phyloP scores from a whole-genome alignment of 164 flowering plant species.

The Chloranthus sessilifolius region DNA sequence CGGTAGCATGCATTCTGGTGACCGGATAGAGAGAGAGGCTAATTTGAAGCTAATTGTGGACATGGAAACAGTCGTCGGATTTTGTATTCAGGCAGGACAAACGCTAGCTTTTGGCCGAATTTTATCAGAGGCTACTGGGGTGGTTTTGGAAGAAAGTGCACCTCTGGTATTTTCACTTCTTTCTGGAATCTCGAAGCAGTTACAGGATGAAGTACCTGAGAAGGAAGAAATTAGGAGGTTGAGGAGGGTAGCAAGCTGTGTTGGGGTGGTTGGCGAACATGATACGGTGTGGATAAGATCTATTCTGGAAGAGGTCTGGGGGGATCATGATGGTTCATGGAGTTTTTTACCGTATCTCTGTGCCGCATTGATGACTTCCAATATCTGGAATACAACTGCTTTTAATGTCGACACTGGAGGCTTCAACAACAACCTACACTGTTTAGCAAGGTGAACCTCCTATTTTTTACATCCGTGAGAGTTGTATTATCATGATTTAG shows the following conservation, averaged over 20 bases:
- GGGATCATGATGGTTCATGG: conserved; percentile 91
- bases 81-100: conserved; percentile 92
- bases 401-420: conserved; percentile 87
- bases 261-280: conserved; percentile 58
- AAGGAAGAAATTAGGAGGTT: conserved; percentile 73
- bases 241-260: conserved; percentile 63
- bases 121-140: conserved; percentile 80
- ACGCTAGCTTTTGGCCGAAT: conserved; percentile 78
- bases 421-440: conserved; percentile 88
- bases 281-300: conserved; percentile 86
- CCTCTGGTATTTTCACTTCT: conserved; percentile 76
- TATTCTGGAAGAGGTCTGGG: conserved; percentile 73
- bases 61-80: conserved; percentile 83
- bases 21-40: conserved; percentile 67
- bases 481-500: background rate
- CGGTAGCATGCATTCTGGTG: conserved; percentile 73
- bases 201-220: conserved; percentile 82
- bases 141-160: conserved; percentile 81
- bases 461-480: too few relatives aligned
- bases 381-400: conserved; percentile 73
- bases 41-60: conserved; percentile 73
- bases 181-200: conserved; percentile 56
- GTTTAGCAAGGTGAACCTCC: conserved; percentile 68
- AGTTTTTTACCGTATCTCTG: conserved; percentile 77
- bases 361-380: conserved; percentile 83